These are phyloP conservation scores for Glycine tomentella DNA, from an alignment of 306 rosid species.

Conservation along the genomic window DNA sequence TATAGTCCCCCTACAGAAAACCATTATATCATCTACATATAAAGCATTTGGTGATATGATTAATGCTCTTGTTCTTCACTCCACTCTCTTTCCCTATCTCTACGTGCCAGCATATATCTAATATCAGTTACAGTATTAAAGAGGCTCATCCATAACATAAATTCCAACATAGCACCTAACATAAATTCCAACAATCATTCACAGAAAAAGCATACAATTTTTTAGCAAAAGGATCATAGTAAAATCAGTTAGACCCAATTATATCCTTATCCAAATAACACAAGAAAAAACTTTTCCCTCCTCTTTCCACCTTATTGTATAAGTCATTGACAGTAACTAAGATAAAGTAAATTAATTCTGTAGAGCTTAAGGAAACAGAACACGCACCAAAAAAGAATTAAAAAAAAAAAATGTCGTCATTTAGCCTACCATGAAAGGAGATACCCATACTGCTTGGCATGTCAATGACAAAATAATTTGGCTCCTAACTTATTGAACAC, in stretches of 20 bases:
- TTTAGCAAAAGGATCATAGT: conserved; percentile 18
- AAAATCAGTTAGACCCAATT: conserved; percentile 32
- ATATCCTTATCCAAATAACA: conserved; percentile 30
- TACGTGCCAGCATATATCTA: too few species aligned
- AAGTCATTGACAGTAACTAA: conserved; percentile 17
- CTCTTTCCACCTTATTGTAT: neutral
- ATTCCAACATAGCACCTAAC: conserved; percentile 73
- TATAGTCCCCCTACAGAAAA: too few species aligned
- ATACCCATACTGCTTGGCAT: too few species aligned
- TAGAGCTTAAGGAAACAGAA: conserved; percentile 40
- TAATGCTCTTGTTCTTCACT: too few species aligned
- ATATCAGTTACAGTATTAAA: neutral
- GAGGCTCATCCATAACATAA: neutral
- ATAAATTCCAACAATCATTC: conserved; percentile 44
- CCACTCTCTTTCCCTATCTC: too few species aligned
- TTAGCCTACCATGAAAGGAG: too few species aligned
- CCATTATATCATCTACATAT: too few species aligned
- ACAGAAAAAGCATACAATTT: conserved; percentile 26
- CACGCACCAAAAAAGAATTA: conserved; percentile 1
- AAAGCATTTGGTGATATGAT: too few species aligned
- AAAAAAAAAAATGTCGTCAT: too few species aligned
- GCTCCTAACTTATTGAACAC: too few species aligned
- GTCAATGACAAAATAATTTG: too few species aligned
- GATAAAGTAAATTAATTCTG: conserved; percentile 23
- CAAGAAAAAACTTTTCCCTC: neutral